phyloP scores from a whole-genome alignment of 2,329 filamentous ascomycete genomes.

The Colletotrichum horii region DNA sequence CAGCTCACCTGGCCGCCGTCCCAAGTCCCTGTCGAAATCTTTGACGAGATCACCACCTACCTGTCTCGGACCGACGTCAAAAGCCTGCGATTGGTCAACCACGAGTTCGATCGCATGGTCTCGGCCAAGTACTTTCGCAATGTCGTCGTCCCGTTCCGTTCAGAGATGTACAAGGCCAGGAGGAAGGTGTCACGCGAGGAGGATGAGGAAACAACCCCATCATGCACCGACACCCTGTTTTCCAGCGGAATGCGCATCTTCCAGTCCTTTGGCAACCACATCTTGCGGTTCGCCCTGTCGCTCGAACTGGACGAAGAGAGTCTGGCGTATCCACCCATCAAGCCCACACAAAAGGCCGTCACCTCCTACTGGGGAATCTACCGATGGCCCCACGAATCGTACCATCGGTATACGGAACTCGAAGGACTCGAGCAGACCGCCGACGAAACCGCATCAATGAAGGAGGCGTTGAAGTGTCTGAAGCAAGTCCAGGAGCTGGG shows the following conservation, averaged over 20 bases:
- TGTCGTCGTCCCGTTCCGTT: slow-evolving; percentile 69
- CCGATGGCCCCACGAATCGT: slow-evolving; percentile 65
- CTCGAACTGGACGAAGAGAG: slow-evolving; percentile 68
- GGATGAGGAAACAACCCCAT: slow-evolving; percentile 12
- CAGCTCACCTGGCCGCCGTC: slow-evolving; percentile 34
- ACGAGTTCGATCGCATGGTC: slow-evolving; percentile 61
- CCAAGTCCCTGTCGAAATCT: slow-evolving; percentile 65
- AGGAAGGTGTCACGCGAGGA: background rate
- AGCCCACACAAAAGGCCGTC: slow-evolving; percentile 58
- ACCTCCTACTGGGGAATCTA: slow-evolving; percentile 69
- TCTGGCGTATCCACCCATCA: slow-evolving; percentile 57
- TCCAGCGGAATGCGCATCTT: slow-evolving; percentile 65
- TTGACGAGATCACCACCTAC: slow-evolving; percentile 58
- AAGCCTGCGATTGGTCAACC: slow-evolving; percentile 64
- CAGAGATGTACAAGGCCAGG: slow-evolving; percentile 60
- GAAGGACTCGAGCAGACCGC: slow-evolving; percentile 66
- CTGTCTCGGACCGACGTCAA: slow-evolving; percentile 65
- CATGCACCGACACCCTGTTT: slow-evolving; percentile 29
- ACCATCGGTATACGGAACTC: slow-evolving; percentile 63
- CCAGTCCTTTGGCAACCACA: slow-evolving; percentile 63
- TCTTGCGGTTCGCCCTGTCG: slow-evolving; percentile 69
- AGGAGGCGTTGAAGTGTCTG: slow-evolving; percentile 62
- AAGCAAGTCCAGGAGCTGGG: slow-evolving; percentile 65
- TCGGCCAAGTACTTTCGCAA: slow-evolving; percentile 65
- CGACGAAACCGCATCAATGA: slow-evolving; percentile 68